phyloP scores from a whole-genome alignment of 139 green algal genomes.

The Chlamydomonas sp. region DNA sequence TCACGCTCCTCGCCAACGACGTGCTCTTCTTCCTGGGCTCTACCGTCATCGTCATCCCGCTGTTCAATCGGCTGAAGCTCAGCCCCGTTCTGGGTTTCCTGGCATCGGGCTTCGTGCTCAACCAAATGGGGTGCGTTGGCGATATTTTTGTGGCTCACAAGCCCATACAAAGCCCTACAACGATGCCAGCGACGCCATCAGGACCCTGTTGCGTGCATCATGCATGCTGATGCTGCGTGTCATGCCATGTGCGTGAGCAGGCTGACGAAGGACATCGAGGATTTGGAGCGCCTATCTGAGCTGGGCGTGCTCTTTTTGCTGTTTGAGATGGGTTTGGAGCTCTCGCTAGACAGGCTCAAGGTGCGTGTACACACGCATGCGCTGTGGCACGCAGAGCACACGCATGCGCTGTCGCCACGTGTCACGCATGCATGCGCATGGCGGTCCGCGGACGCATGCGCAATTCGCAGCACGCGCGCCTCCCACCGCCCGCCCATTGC shows the following conservation, averaged over 20 bases:
- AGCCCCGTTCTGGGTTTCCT: conserved; percentile 90
- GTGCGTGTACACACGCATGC: conserved; percentile 20
- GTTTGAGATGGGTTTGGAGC: conserved; percentile 97
- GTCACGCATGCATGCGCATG: no score
- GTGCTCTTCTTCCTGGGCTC: conserved; percentile 82
- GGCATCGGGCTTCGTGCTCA: conserved; percentile 73
- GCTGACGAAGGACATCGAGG: conserved; percentile 62
- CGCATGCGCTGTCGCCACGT: no score
- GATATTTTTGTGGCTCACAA: no score
- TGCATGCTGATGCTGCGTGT: not conserved
- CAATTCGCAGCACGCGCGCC: no score
- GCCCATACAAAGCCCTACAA: no score
- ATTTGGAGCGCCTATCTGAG: conserved; percentile 84
- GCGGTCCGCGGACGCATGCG: no score
- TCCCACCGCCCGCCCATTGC: no score
- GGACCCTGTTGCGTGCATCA: not conserved
- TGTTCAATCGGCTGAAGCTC: conserved; percentile 80
- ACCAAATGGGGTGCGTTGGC: conserved; percentile 68
- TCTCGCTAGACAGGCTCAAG: conserved; percentile 81
- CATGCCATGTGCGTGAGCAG: conserved; percentile 22
- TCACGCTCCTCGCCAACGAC: conserved; percentile 33
- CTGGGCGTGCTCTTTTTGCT: conserved; percentile 95
- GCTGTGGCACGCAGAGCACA: no score
- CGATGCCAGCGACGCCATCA: not conserved
- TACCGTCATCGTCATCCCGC: conserved; percentile 84